Evolutionary conservation across 1,284 basidiomycete genomes (phyloP), one percentile per base, ranked within the genome.

Genomic region (Ceratorhiza oryzae-sativae): DNA sequence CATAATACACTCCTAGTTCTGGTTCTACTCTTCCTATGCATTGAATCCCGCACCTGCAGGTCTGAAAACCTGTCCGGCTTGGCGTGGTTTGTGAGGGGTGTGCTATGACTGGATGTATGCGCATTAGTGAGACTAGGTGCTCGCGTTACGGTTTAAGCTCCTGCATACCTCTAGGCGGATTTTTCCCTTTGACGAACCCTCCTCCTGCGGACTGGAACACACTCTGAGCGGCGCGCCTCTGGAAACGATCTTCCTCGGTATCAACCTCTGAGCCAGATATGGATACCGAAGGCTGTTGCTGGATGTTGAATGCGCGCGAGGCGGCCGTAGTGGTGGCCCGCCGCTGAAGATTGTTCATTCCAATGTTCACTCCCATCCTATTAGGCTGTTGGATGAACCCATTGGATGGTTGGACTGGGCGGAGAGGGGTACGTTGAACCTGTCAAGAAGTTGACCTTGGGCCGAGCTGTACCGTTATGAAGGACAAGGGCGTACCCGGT

Each of bases 351-450:
- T 36, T 36, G 41, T 25, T 73, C 32, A 27, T 59, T 39, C 25
- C 18, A 9, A 39, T 15, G 32, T 55, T 49, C 32, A 56, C 36
- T 3, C 60, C 48, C 63, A 67, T 59, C 27, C 67, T 53, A 34
- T 53, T 34, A 1, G 67, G 53, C 18, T 70, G 67, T 56, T 42
- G 67, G 34, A 58, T 60, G 63, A 51, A 63, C 27, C 65, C 71
- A 18, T 30, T 48, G 18, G 58, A 36, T 30, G 48, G 49, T 70
- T 84, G 85, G 6, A 55, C 67, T 71, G 84, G 85, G 8, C 84
- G 82, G 49, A 92, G 82, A 10, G 90, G 89, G 3, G 91, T 91
- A 61, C 91, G 83, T 79, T 92, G 91, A 68, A 91, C 85, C 90
- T 92, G 75, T 46, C 20, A 15, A 12, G 39, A 32, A 30, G 20